Conservation (phyloP, 306 rosid species). For the Leucaena leucocephala region DNA sequence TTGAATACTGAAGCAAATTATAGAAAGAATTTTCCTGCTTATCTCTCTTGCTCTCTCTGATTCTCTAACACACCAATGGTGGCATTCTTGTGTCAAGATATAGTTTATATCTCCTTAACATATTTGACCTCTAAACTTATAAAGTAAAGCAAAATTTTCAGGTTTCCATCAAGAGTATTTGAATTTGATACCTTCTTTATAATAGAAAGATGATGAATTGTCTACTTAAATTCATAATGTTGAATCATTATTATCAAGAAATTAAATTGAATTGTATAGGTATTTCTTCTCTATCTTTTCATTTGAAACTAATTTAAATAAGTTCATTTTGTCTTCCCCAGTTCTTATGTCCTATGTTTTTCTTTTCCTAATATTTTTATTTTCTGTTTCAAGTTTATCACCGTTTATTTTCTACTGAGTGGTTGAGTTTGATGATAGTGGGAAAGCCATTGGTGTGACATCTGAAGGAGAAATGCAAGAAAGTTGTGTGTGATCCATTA, state of each 20-base stretch:
- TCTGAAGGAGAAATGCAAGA: too few species aligned
- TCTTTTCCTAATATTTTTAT: neutral
- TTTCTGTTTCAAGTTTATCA: neutral
- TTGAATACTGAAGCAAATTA: neutral
- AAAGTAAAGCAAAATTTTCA: neutral
- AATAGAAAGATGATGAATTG: neutral
- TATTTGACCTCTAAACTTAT: neutral
- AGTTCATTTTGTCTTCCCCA: slow-evolving; percentile 5
- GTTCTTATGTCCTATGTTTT: neutral
- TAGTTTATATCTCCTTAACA: neutral
- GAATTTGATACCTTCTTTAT: neutral
- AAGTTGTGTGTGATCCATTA: too few species aligned
- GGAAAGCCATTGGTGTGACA: too few species aligned
- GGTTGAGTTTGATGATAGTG: too few species aligned
- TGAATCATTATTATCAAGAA: neutral
- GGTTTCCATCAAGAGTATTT: too few species aligned
- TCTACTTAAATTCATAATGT: neutral
- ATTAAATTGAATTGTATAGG: neutral
- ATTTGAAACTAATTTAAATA: neutral
- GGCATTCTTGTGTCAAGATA: neutral
- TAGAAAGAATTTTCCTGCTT: neutral
- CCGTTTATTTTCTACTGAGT: too few species aligned
- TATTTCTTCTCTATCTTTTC: neutral
- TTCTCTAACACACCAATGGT: neutral
- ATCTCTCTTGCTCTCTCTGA: neutral